Percentiles rank a stretch among this genome's conserved stretches.
phyloP scores from a whole-genome alignment of 352 stramenopile species.

The Pythium sukuiense region DNA sequence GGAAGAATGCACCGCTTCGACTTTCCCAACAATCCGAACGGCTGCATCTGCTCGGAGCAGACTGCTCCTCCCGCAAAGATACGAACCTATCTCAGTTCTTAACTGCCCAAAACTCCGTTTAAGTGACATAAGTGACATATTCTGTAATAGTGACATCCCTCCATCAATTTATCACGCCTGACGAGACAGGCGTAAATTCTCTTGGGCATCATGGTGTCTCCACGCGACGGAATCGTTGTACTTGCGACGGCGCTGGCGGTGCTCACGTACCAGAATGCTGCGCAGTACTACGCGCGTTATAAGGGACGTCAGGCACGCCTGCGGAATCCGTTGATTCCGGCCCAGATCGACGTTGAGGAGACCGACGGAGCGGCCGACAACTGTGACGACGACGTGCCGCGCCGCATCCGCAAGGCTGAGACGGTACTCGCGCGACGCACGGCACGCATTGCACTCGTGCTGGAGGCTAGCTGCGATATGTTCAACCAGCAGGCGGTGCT shows the following conservation, averaged over 20 bases:
- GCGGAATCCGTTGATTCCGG: conserved; percentile 28
- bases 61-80: background rate
- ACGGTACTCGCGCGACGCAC: conserved; percentile 41
- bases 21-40: background rate
- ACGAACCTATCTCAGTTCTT: background rate
- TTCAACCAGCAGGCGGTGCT: conserved; percentile 43
- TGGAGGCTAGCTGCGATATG: conserved; percentile 41
- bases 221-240: conserved; percentile 25
- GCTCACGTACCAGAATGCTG: conserved; percentile 25
- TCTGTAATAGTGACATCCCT: background rate
- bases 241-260: conserved; percentile 23
- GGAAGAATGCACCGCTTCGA: background rate
- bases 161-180: conserved; percentile 3
- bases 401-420: conserved; percentile 37
- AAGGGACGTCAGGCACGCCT: conserved; percentile 17
- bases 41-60: background rate
- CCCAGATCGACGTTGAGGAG: conserved; percentile 26
- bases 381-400: conserved; percentile 23
- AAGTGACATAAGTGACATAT: background rate
- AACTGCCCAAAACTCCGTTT: background rate
- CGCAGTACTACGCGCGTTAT: conserved; percentile 22
- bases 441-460: conserved; percentile 38
- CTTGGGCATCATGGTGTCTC: conserved; percentile 17
- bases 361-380: conserved; percentile 16
- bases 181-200: background rate